Evolutionary conservation across 345 rosid genomes (phyloP).

Genomic region (Geranium brycei): DNA sequence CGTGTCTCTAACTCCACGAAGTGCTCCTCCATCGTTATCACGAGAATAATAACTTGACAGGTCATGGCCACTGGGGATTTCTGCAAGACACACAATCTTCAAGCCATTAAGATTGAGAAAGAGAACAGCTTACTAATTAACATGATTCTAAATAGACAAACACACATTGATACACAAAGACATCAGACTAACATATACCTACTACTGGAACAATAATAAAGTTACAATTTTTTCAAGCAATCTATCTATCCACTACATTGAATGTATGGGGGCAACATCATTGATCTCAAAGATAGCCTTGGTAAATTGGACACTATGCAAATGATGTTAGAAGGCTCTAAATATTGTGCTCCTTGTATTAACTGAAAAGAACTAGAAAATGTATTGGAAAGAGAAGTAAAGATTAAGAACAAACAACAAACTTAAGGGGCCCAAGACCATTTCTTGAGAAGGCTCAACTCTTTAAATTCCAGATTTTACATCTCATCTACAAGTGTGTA

Average conservation of each 20-base stretch:
- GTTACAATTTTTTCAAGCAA: not conserved
- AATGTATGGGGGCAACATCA: not conserved
- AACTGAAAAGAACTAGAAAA: too few species aligned
- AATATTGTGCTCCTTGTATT: not conserved
- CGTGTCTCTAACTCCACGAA: constrained; percentile 33
- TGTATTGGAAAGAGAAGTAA: not conserved
- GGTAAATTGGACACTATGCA: not conserved
- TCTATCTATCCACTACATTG: not conserved
- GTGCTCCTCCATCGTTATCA: constrained; percentile 39
- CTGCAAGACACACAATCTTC: constrained; percentile 16
- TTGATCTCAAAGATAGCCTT: not conserved
- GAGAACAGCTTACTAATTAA: not conserved
- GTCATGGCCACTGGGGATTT: constrained; percentile 30
- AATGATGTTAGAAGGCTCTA: not conserved
- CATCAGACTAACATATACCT: not conserved
- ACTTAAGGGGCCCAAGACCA: not conserved
- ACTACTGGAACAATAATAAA: not conserved
- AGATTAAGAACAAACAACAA: not conserved
- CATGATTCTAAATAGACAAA: not conserved
- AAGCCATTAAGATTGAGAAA: not conserved
- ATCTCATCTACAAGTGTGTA: not conserved
- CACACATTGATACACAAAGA: not conserved
- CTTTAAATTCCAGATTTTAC: not conserved
- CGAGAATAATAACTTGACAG: constrained; percentile 28
- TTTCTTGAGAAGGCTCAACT: not conserved